These are phyloP conservation scores for Ceratocystis colombiana DNA, from an alignment of 2,329 filamentous ascomycete species.

Conservation along the genomic window DNA sequence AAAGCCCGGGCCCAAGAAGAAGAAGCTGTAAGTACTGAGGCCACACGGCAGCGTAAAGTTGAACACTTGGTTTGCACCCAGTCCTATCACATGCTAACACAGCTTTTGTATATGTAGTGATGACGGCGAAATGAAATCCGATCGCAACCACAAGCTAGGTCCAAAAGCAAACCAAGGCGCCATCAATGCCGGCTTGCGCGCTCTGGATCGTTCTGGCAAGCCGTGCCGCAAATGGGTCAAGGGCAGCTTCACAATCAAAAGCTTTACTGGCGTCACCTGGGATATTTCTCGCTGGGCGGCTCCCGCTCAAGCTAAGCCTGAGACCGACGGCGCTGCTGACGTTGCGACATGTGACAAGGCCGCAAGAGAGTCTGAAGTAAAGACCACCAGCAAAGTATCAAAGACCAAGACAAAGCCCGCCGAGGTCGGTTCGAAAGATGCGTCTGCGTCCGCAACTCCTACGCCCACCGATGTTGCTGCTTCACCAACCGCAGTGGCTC, in stretches of 20 bases:
- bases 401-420: constrained; percentile 4
- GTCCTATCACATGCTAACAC: constrained; percentile 18
- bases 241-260: constrained; percentile 75
- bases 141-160: constrained; percentile 67
- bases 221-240: constrained; percentile 87
- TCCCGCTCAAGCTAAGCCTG: constrained; percentile 46
- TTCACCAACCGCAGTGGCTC: not conserved
- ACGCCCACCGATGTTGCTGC: not conserved
- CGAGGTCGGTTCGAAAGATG: constrained; percentile 37
- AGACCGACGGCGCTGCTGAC: constrained; percentile 39
- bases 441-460: not conserved
- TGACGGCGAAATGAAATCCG: constrained; percentile 49
- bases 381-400: not conserved
- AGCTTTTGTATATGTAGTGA: constrained; percentile 36
- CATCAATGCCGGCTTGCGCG: constrained; percentile 91
- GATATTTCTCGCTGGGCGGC: constrained; percentile 73
- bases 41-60: constrained; percentile 48
- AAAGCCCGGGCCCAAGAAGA: constrained; percentile 95
- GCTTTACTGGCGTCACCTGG: constrained; percentile 82
- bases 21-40: constrained; percentile 52
- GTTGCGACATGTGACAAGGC: constrained; percentile 33
- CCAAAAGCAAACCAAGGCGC: constrained; percentile 95
- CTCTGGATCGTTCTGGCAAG: constrained; percentile 82
- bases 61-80: constrained; percentile 5
- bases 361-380: not conserved